Evolutionary conservation across 192 early-diverging fungal genomes (phyloP), one percentile per base, ranked within the genome.

Genomic region (Coemansia sp.): DNA sequence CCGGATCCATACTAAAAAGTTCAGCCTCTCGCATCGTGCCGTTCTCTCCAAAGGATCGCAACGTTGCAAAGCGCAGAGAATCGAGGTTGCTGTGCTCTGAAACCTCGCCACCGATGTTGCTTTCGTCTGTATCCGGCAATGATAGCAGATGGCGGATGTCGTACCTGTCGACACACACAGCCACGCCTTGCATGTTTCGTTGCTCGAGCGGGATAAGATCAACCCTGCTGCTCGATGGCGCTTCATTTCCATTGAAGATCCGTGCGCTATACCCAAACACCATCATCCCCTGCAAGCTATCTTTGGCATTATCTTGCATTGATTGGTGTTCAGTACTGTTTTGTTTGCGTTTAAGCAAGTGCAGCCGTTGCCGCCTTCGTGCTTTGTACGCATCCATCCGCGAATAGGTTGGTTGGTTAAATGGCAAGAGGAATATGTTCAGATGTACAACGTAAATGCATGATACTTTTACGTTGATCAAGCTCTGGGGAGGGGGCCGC

Each of bases 131-230:
- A 33, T 20, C 9, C 45, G 61, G 35, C 6, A 57, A 15, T 2
- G 34, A 44, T 2, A 80, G 41, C 52, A 81, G 30, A 34, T 81
- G 70, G n/a, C 79, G 66, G 45, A 73, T 52, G 34, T 82, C 79
- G 51, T 71, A 82, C 18, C 79, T 45, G 62, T 82, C 79, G 7
- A 70, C 72, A 5, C 26, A 20, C 14, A 62, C 36, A 7, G 46
- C 26, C 33, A 16, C 20, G 34, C 24, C 57, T 35, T 34, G 30
- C 15, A 10, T 5, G 18, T 51, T 21, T 53, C 44, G 21, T 18
- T 38, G 41, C 5, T 33, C 57, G 0, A 74, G 61, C 55, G 66
- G 63, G 33, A 74, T 68, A 16, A 79, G 64, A 9, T 33, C 61
- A 8, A 23, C 41, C 5, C 41, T 36, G 41, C 56, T 49, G 11